Evolutionary conservation across 75 land plant genomes (phyloP), one percentile per base, ranked within the genome.

Genomic region (Pseudotsuga menziesii): DNA sequence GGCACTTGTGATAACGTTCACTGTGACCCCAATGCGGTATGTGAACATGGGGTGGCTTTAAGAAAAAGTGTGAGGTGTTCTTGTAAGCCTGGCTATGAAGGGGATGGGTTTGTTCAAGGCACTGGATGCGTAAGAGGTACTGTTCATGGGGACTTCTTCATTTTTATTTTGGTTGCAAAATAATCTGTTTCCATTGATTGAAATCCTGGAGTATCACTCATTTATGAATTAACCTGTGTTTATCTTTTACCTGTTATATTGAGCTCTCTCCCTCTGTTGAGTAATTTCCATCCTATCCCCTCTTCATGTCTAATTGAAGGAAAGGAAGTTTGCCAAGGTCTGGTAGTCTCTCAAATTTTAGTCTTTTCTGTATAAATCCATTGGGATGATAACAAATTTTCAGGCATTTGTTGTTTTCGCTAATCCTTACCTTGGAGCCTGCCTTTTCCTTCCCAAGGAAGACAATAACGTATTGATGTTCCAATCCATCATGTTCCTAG

Each of bases 51-150:
- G 61, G 14, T 13, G 5, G 75, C 8, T 26, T 6, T 41, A 0
- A 55, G 5, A 7, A 2, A 7, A 17, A 81, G 80, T 13, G 75
- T 58, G 61, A 79, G 85, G 54, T 91, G 93, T 75, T 1, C 13
- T 35, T 88, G 93, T 80, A 55, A 71, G 0, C 79, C 72, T 0
- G 93, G 90, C 5, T 86, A 76, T 58, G 39, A 70, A 48, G 93
- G 93, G 4, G 90, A 91, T 56, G 93, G 90, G 0, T 91, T 79
- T 67, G 20, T 1, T 36, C 66, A 59, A 27, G 92, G 83, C 29
- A 39, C 0, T 27, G 88, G 90, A 36, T 86, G 90, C 83, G 75
- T 56, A 58, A 79, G 20, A 86, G 86, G 91, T 87, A 27, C 52
- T 8, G 52, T 8, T 7, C 52, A 7, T 44, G 8, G 9, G n/a